These are phyloP conservation scores for Cyclotella choctawhatcheeana DNA, from an alignment of 108 stramenopile species.

Conservation along the genomic window DNA sequence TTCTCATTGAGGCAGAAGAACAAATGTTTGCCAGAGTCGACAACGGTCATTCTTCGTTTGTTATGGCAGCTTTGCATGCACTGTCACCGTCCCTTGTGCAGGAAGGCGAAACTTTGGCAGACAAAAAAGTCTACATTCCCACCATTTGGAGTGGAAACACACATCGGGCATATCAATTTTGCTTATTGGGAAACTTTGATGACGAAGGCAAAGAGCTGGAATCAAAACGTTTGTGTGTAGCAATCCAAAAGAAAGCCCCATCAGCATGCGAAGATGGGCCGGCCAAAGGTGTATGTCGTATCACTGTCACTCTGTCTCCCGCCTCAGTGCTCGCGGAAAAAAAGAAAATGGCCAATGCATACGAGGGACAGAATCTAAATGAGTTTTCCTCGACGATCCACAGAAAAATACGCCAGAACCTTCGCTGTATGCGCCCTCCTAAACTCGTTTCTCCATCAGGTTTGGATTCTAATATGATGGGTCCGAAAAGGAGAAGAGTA, in stretches of 20 bases:
- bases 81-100: conserved; percentile 13
- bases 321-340: conserved; percentile 41
- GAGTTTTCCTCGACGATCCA: conserved; percentile 34
- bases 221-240: conserved; percentile 48
- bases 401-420: conserved; percentile 35
- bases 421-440: conserved; percentile 39
- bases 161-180: conserved; percentile 43
- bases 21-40: conserved; percentile 32
- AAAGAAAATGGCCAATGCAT: conserved; percentile 41
- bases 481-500: conserved; percentile 18
- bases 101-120: conserved; percentile 5
- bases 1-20: conserved; percentile 37
- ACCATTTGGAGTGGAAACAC: conserved; percentile 53
- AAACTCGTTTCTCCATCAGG: conserved; percentile 24
- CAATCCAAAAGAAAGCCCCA: conserved; percentile 28
- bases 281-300: conserved; percentile 46
- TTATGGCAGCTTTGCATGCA: conserved; percentile 37
- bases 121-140: conserved; percentile 41
- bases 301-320: conserved; percentile 41
- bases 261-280: conserved; percentile 21
- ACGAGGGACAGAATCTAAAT: conserved; percentile 12
- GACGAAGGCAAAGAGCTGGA: conserved; percentile 32
- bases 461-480: neutral
- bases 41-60: conserved; percentile 19
- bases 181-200: conserved; percentile 42